Evolutionary conservation across 2,329 filamentous ascomycete genomes (phyloP).

Genomic region (Trichoderma cornu-damae): DNA sequence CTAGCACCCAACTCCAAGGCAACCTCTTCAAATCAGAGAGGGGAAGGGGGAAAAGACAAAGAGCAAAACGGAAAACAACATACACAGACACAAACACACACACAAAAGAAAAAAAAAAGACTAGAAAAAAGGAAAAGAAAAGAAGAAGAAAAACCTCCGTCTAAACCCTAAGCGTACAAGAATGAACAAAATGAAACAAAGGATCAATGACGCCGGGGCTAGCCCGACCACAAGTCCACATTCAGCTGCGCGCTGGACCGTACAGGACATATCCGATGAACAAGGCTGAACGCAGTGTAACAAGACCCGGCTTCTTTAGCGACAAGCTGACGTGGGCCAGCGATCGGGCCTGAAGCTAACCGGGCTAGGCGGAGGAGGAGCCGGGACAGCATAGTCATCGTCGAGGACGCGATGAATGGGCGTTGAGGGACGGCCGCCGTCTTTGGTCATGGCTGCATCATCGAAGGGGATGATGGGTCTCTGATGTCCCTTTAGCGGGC

Average conservation of each 20-base stretch:
- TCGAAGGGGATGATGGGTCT: conserved; percentile 5
- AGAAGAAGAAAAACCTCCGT: conserved; percentile 10
- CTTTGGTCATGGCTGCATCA: conserved; percentile 45
- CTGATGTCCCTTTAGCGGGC: conserved; percentile 10
- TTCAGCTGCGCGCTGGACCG: neutral
- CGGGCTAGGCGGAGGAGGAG: conserved; percentile 59
- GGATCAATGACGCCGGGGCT: neutral
- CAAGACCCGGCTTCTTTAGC: conserved; percentile 22
- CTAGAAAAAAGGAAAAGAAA: neutral
- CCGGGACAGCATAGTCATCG: conserved; percentile 59
- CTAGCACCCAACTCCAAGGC: conserved; percentile 16
- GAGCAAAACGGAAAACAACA: too few species aligned
- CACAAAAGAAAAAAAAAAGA: neutral
- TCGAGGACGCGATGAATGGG: conserved; percentile 50
- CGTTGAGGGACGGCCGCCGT: conserved; percentile 38
- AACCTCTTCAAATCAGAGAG: neutral
- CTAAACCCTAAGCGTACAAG: conserved; percentile 17
- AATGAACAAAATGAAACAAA: neutral
- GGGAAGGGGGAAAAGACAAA: neutral
- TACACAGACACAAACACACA: too few species aligned
- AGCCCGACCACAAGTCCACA: neutral
- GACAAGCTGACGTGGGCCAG: conserved; percentile 41
- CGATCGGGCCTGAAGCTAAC: conserved; percentile 56
- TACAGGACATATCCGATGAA: neutral
- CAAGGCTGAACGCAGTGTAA: conserved; percentile 17